Base-by-base conservation (phyloP, 192 early-diverging fungal species). In the Coemansia aciculifera region DNA sequence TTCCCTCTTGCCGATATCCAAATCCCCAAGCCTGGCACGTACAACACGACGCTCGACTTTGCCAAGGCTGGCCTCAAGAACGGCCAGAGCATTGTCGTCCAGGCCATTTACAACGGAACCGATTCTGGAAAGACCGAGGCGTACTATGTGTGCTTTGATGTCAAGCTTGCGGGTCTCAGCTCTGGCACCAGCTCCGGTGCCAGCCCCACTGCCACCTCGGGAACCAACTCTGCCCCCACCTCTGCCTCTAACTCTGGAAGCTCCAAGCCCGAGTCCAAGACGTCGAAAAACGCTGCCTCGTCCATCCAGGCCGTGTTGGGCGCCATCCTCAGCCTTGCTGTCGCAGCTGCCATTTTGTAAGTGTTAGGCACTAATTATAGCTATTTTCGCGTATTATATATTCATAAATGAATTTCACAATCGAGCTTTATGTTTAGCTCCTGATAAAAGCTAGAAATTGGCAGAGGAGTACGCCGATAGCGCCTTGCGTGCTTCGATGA, bases 401-500 rank as follows among this genome's bases (percentile, higher is more conserved):
- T 24, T 43, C 7, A 7, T 29, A n/a, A 62, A 62, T 39, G 36
- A 37, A 19, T 39, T 21, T 38, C 27, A 27, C 27, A 27, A 27
- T 27, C n/a, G 7, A 43, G 44, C 48, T 24, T 8, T 51, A 21
- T 23, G 23, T 9, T 10, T 51, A 24, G 23, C 48, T 21, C 21
- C n/a, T 12, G 48, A 21, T n/a, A 61, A 61, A 2, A 64, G 8
- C 57, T 59, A 44, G 63, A 82, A 71, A 11, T 61, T 73, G 21
- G 59, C 36, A 8, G 74, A 78, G 0, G 84, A 84, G 34, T 88
- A 87, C 2, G 82, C 75, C 17, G 81, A 86, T 27, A 89, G 72
- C 7, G 88, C 87, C 32, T 77, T 71, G n/a, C 73, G 79, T 3
- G 88, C 88, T 13, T 85, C 85, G 21, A 79, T 67, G 38, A 89